Percentiles rank a stretch among this genome's conserved stretches.
Evolutionary conservation across 2,329 filamentous ascomycete species (phyloP).

Genomic region (Colletotrichum simmondsii): DNA sequence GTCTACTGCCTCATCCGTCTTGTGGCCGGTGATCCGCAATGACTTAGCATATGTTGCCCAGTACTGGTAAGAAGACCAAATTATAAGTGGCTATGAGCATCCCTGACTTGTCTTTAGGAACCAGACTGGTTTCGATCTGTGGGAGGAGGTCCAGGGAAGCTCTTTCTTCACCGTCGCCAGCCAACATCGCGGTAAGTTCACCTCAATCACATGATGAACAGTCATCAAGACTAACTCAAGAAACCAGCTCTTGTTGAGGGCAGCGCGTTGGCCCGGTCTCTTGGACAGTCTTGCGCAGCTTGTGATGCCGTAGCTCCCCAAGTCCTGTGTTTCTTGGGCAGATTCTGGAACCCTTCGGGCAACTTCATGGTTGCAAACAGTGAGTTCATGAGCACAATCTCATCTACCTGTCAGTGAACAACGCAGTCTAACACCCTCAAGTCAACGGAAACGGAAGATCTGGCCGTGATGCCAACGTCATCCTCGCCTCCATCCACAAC

Average conservation of each 20-base stretch:
- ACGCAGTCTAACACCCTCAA: conserved; percentile 28
- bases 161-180: conserved; percentile 83
- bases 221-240: neutral
- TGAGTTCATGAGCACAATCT: conserved; percentile 39
- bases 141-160: conserved; percentile 82
- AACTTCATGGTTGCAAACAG: conserved; percentile 75
- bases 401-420: too few species aligned
- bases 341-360: conserved; percentile 73
- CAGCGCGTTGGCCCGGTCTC: conserved; percentile 69
- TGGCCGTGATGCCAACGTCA: conserved; percentile 78
- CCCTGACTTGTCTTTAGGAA: conserved; percentile 50
- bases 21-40: conserved; percentile 82
- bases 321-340: conserved; percentile 78
- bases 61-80: conserved; percentile 64
- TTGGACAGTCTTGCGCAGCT: conserved; percentile 69
- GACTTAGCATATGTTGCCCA: conserved; percentile 81
- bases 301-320: conserved; percentile 76
- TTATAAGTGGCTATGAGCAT: neutral
- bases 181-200: conserved; percentile 71
- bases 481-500: conserved; percentile 73
- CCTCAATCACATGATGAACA: conserved; percentile 29
- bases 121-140: conserved; percentile 77
- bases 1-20: conserved; percentile 61
- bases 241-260: conserved; percentile 72
- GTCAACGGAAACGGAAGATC: conserved; percentile 70